Evolutionary conservation across 768 basidiomycete genomes (phyloP), one percentile per base, ranked within the genome.

Genomic region (Mrakia gelida): DNA sequence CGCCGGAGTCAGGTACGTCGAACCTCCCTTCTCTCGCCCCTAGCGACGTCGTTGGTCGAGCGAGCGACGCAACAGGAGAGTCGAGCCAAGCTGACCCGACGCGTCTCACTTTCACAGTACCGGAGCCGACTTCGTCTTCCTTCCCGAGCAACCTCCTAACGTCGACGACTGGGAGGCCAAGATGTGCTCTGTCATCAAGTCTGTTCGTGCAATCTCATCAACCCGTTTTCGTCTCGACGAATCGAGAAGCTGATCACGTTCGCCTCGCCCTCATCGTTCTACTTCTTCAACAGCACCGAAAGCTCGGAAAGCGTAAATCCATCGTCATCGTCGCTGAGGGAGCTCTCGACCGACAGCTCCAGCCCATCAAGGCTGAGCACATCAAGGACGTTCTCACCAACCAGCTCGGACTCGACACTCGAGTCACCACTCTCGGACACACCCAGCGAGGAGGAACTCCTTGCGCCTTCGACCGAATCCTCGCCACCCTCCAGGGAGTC

Each of bases 241-340:
- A 8, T n/a, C 70, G 45, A 34, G n/a, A 43, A 26, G 23, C 26
- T 28, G 28, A 9, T 26, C 74, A 16, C n/a, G 30, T 23, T 11
- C n/a, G n/a, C n/a, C 1, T 62, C 0, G 21, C 32, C 11, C 71
- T 71, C 43, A 9, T 43, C 56, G 43, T 67, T 71, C 28, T 32
- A n/a, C n/a, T n/a, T 21, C 73, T 43, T 74, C 49, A 43, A 32
- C 80, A 98, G 94, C 95, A 98, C 84, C 92, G 97, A 77, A 86
- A 89, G 80, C 86, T 92, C 32, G 97, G 97, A 52, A 98, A 98
- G 86, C 91, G 97, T 81, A 98, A 96, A 86, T 98, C 96, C 1
- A 97, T 99, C 80, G 94, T 99, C 77, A 97, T 99, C 80, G 92
- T 98, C 61, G 96, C 97, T 1, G 97, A 99, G 85, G 97, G 97